Evolutionary conservation across 164 flowering plant species (phyloP).

Genomic region (Euptelea pleiosperma): DNA sequence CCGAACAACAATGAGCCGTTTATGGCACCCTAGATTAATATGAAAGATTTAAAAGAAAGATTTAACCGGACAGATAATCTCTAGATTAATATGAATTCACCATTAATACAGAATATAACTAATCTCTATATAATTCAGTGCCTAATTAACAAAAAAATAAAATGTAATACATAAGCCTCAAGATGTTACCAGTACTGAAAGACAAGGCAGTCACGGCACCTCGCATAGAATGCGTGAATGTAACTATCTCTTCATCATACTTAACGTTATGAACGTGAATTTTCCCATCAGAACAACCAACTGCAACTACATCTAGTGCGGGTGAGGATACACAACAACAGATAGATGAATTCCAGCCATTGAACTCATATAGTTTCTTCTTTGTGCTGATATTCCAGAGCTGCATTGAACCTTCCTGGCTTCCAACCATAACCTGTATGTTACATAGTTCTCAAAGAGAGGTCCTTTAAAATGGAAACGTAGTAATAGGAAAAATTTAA

Average conservation of each 20-base stretch:
- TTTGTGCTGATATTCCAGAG: conserved; percentile 93
- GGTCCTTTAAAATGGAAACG: not conserved
- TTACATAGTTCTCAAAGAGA: conserved; percentile 5
- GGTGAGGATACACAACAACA: conserved; percentile 86
- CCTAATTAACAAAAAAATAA: not conserved
- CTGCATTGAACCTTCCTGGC: conserved; percentile 80
- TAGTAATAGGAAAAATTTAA: not conserved
- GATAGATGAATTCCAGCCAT: conserved; percentile 82
- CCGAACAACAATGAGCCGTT: too few species aligned
- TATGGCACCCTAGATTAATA: too few species aligned
- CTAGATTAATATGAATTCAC: too few species aligned
- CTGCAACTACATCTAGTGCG: conserved; percentile 92
- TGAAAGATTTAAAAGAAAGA: too few species aligned
- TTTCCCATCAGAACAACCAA: conserved; percentile 91
- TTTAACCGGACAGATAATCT: too few species aligned
- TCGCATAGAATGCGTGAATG: conserved; percentile 73
- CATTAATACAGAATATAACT: too few species aligned
- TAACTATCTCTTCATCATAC: conserved; percentile 71
- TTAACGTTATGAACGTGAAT: conserved; percentile 83
- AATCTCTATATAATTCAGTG: not conserved
- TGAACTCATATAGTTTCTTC: conserved; percentile 76
- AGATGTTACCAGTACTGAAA: conserved; percentile 69
- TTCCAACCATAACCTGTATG: conserved; percentile 74
- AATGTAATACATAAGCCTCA: not conserved
- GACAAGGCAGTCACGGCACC: conserved; percentile 92